Evolutionary conservation across 257 asterid genomes (phyloP), one percentile per base, ranked within the genome.

Genomic region (Nemophila menziesii): DNA sequence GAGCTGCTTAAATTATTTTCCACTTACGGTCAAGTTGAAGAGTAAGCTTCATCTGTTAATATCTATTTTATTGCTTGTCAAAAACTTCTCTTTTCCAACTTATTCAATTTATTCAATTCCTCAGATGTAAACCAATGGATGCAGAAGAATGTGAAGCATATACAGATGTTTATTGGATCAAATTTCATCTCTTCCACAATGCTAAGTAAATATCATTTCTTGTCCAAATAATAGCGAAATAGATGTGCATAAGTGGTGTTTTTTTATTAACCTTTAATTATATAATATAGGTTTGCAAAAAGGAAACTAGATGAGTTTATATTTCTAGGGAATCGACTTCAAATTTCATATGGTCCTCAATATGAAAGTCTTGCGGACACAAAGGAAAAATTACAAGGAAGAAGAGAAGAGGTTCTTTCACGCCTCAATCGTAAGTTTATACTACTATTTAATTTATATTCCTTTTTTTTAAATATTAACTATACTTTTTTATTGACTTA

Each of bases 41-140:
- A 80, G 86, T 82, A 67, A 59, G 73, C 27, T 4, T 24, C 44
- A 12, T 23, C n/a, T 39, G 36, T 39, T 19, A 39, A 6, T 62
- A 9, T 36, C 1, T 53, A 11, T 29, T 9, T 33, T 27, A 1
- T 37, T 40, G 44, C 22, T 42, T 37, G 29, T 23, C 11, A 13
- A 5, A 36, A n/a, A 16, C 45, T 22, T 41, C 22, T 26, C 5
- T 39, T 22, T 11, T 18, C 21, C 5, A n/a, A n/a, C n/a, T n/a
- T n/a, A n/a, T n/a, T 43, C 2, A n/a, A 47, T 13, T 33, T 49
- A 15, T 26, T 33, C 48, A 15, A 47, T 41, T 57, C 42, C 52
- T 52, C 55, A 82, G 94, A 57, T 87, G 95, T 64, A 83, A 83
- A 65, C 93, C 95, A 5, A 80, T 87, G 95, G 95, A 87, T 52